A percentile compares a stretch with the other conserved stretches of the same genome.
These are phyloP conservation scores for Epichloe sylvatica DNA, from an alignment of 2,329 filamentous ascomycete species.

Conservation along the genomic window DNA sequence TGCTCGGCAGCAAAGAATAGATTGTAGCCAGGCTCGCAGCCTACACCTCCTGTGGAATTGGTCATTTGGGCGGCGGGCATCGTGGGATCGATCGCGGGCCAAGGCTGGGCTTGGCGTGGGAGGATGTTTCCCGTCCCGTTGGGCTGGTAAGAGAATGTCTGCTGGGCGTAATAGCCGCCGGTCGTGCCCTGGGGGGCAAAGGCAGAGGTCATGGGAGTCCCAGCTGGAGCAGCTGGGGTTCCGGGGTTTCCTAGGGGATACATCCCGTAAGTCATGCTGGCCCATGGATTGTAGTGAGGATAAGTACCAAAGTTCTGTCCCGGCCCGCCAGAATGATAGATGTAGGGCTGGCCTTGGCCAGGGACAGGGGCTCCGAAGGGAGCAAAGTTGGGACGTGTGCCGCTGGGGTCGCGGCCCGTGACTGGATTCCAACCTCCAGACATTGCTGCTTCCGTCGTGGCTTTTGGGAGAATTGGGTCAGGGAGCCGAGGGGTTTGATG, in stretches of 20 bases:
- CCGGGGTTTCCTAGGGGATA: conserved; percentile 9
- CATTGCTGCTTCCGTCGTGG: conserved; percentile 12
- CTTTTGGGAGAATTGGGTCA: no score
- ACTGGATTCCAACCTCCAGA: conserved; percentile 27
- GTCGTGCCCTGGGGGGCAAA: conserved; percentile 1
- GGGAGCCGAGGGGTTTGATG: not conserved
- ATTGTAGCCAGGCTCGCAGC: conserved; percentile 49
- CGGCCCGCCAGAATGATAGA: conserved; percentile 23
- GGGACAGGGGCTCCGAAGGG: conserved; percentile 21
- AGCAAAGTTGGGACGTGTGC: conserved; percentile 18
- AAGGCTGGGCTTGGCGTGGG: conserved; percentile 26
- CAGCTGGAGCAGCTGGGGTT: not conserved
- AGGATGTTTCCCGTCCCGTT: conserved; percentile 23
- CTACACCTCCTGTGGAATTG: conserved; percentile 43
- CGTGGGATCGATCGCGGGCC: conserved; percentile 27
- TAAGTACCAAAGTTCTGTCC: conserved; percentile 18
- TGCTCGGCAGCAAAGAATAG: conserved; percentile 46
- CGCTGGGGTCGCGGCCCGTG: conserved; percentile 23
- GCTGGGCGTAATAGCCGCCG: conserved; percentile 15
- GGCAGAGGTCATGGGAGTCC: not conserved
- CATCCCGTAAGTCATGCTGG: conserved; percentile 15
- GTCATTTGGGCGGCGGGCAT: conserved; percentile 40
- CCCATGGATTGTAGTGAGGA: conserved; percentile 11
- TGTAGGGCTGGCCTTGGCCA: conserved; percentile 24
- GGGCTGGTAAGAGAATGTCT: conserved; percentile 21